Evolutionary conservation across 1,284 basidiomycete genomes (phyloP), one percentile per base, ranked within the genome.

Genomic region (Calocybe gambosa): DNA sequence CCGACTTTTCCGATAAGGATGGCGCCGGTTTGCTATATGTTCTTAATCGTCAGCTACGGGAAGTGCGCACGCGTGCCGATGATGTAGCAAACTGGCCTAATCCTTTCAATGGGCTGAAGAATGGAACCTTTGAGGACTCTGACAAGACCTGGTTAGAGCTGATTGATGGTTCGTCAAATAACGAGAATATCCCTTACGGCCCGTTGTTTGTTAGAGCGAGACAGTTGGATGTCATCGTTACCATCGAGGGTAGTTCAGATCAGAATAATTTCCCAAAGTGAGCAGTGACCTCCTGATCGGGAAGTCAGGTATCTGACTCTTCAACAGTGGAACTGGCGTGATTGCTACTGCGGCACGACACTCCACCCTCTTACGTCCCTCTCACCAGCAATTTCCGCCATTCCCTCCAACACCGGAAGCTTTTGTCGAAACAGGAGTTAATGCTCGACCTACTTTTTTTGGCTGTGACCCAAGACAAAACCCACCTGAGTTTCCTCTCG

Each of bases 361-460:
- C 23, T 62, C 65, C 13, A 71, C 62, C 19, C 47, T 79, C 23
- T 63, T 83, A 4, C 61, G 64, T n/a, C 53, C 66, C 2, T 74
- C 80, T 0, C 82, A 84, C 58, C 77, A 81, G 50, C 59, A 59
- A 20, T 80, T 85, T 58, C 83, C 83, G 10, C 77, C 79, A 1
- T 73, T 84, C 40, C 83, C 82, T n/a, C 56, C 61, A 1, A 69
- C 64, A 12, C 53, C 69, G 0, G 68, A 72, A 12, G 75, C 74
- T 5, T 87, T 87, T 56, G 58, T 86, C 40, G 64, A 68, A 10
- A 75, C 74, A 6, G 88, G 88, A 12, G 69, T 85, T 8, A 85
- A 82, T 60, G 70, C 71, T 33, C 74, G 86, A 15, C 77, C 86
- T 5, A 82, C 82, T 0, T 89, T 90, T 63, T 90, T 89, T 63